Evolutionary conservation across 306 rosid genomes (phyloP).

Genomic region (Cucurbita argyrosperma): DNA sequence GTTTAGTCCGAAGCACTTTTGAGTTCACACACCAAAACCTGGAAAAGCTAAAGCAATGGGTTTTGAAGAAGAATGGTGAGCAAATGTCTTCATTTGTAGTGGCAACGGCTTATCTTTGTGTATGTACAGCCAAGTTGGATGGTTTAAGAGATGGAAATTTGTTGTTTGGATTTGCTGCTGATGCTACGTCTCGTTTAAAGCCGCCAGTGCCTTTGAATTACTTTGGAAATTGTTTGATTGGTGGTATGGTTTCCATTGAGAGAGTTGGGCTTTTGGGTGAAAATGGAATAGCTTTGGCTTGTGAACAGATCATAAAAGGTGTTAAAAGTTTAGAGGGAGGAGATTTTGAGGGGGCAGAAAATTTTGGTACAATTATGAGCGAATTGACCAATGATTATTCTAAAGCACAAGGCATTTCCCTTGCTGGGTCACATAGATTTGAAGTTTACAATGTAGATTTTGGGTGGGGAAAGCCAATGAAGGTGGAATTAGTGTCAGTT

Average conservation of each 20-base stretch:
- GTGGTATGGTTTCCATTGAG: not conserved
- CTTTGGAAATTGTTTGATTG: not conserved
- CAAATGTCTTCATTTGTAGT: not conserved
- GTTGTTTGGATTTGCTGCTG: not conserved
- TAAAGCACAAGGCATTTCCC: too few species aligned
- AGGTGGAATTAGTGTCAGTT: not conserved
- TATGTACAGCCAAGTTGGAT: not conserved
- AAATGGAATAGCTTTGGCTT: conserved; percentile 14
- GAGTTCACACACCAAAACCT: not conserved
- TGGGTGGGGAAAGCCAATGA: not conserved
- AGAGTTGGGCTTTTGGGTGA: conserved; percentile 2
- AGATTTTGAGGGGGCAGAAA: conserved; percentile 3
- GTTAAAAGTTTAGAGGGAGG: conserved; percentile 4
- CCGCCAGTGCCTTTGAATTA: not conserved
- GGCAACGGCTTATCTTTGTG: not conserved
- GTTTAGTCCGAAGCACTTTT: not conserved
- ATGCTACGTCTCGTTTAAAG: not conserved
- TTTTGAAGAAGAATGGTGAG: not conserved
- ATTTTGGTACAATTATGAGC: not conserved
- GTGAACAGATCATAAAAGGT: conserved; percentile 5
- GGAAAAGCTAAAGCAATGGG: not conserved
- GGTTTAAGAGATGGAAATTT: not conserved
- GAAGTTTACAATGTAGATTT: not conserved
- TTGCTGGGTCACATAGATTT: not conserved
- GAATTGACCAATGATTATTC: not conserved